Evolutionary conservation across 257 asterid genomes (phyloP).

Genomic region (Lavandula angustifolia): DNA sequence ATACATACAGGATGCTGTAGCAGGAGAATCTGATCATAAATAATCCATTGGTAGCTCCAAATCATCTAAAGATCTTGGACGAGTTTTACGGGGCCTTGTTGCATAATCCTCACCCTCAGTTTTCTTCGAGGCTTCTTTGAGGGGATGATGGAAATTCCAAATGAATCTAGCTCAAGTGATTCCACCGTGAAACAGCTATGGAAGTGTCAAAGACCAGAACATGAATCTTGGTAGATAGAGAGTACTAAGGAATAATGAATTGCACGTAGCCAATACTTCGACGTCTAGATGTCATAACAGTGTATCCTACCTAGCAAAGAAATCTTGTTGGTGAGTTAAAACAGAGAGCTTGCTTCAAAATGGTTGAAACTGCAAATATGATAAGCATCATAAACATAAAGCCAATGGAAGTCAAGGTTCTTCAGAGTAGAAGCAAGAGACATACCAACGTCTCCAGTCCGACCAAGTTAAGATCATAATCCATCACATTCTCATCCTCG

Average conservation of each 20-base stretch:
- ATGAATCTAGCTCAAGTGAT: constrained; percentile 69
- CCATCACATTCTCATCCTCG: constrained; percentile 52
- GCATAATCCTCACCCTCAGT: constrained; percentile 7
- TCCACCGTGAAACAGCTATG: constrained; percentile 36
- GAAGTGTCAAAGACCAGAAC: constrained; percentile 17
- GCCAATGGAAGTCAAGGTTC: no score
- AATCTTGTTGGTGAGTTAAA: constrained; percentile 8
- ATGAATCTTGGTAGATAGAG: background rate
- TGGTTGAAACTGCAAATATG: background rate
- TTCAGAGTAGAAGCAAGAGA: constrained; percentile 27
- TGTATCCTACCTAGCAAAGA: constrained; percentile 63
- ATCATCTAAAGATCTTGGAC: constrained; percentile 37
- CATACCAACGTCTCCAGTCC: constrained; percentile 69
- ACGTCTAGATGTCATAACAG: constrained; percentile 50
- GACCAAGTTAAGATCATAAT: constrained; percentile 49
- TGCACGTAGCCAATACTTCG: constrained; percentile 62
- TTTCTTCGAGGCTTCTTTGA: no score
- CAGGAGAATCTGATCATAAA: constrained; percentile 34
- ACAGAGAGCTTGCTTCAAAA: background rate
- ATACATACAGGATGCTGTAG: constrained; percentile 12
- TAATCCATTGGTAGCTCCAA: constrained; percentile 76
- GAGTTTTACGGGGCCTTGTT: constrained; percentile 31
- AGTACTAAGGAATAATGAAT: constrained; percentile 18
- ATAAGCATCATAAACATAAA: no score
- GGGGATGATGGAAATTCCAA: constrained; percentile 69